A percentile compares a stretch with the other conserved stretches of the same genome.
Conservation (phyloP, 345 rosid species). For the Zanthoxylum bungeanum region DNA sequence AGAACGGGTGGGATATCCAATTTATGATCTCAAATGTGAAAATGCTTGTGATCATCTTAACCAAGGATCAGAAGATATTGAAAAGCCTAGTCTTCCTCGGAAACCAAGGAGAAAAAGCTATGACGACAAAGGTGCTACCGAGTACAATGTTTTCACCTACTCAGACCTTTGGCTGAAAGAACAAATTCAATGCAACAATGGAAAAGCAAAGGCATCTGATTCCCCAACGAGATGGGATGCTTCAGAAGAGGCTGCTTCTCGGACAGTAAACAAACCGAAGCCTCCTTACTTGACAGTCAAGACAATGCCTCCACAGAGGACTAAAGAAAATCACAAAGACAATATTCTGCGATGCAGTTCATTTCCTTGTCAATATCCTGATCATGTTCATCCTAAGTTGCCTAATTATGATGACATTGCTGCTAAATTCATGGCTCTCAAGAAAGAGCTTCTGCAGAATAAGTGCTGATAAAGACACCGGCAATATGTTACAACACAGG, state of each 20-base stretch:
- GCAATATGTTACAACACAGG: not conserved
- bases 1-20: not conserved
- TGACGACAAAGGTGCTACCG: too few relatives aligned
- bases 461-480: not conserved
- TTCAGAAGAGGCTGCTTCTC: not conserved
- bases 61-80: slow-evolving; percentile 21
- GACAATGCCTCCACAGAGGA: slow-evolving; percentile 59
- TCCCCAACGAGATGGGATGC: slow-evolving; percentile 7
- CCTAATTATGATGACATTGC: slow-evolving; percentile 80
- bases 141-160: too few relatives aligned
- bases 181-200: not conserved
- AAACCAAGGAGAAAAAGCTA: slow-evolving; percentile 22
- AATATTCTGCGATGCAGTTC: slow-evolving; percentile 35
- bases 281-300: slow-evolving; percentile 37
- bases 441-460: slow-evolving; percentile 37
- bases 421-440: slow-evolving; percentile 62
- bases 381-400: slow-evolving; percentile 79
- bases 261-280: slow-evolving; percentile 8
- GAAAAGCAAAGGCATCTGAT: slow-evolving; percentile 2
- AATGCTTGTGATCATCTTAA: too few relatives aligned
- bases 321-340: slow-evolving; percentile 15
- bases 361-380: slow-evolving; percentile 34
- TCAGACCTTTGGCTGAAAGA: slow-evolving; percentile 6
- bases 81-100: not conserved
- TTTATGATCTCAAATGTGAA: not conserved